Conservation (phyloP, 805 yeast genomes). For the Ogataea pignaliae region DNA sequence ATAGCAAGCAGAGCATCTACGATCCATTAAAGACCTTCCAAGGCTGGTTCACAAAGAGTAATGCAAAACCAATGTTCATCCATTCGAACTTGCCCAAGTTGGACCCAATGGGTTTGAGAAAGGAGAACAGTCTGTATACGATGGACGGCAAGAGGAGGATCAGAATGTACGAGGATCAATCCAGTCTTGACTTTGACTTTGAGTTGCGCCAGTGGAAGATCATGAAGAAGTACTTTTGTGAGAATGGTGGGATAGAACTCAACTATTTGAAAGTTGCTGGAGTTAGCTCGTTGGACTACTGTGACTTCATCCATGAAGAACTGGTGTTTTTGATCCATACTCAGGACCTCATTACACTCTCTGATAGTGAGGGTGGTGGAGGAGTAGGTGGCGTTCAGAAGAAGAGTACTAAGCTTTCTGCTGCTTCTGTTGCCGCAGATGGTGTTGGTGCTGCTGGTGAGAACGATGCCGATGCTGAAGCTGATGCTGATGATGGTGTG, state of each 20-base stretch:
- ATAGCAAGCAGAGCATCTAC: conserved; percentile 7
- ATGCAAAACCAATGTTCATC: conserved; percentile 36
- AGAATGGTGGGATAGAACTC: conserved; percentile 17
- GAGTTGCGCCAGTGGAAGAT: conserved; percentile 56
- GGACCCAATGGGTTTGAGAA: conserved; percentile 38
- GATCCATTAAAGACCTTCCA: conserved; percentile 13
- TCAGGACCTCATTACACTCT: conserved; percentile 7
- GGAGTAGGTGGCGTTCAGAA: neutral
- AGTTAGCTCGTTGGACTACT: conserved; percentile 37
- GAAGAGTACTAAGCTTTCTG: too few relatives aligned
- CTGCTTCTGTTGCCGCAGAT: neutral
- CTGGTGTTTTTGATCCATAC: conserved; percentile 36
- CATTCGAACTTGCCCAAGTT: conserved; percentile 54
- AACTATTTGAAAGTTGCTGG: conserved; percentile 21
- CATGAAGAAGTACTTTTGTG: conserved; percentile 38
- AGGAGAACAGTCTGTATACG: conserved; percentile 31
- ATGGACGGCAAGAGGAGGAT: conserved; percentile 13
- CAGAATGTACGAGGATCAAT: conserved; percentile 28
- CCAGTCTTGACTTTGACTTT: conserved; percentile 43
- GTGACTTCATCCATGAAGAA: conserved; percentile 47
- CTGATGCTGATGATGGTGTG: neutral
- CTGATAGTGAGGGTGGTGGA: neutral
- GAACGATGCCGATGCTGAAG: neutral
- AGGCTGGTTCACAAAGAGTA: conserved; percentile 21
- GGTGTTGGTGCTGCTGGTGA: neutral